Base-by-base conservation (phyloP, 495 filamentous ascomycete genomes). In the Terfezia claveryi region DNA sequence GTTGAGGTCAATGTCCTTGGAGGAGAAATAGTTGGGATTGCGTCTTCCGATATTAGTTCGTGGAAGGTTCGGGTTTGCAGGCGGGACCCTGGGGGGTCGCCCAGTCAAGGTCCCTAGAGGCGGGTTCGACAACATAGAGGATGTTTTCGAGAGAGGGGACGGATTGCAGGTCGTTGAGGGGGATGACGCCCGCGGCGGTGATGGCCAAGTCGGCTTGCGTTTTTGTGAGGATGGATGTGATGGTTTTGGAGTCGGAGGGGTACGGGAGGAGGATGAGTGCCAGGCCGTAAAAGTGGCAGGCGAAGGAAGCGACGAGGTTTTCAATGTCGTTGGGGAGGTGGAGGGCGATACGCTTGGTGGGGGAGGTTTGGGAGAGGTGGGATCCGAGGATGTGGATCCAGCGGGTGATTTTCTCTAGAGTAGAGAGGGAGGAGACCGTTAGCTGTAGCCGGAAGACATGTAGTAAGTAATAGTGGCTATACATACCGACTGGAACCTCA, bases 311-410 rank as follows among this genome's bases (percentile, higher is more conserved):
- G 27, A 74, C 78, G 49, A 98, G 70, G 52, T 92, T 78, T 68
- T 96, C 91, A 62, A 93, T 73, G 50, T 86, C 92, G 71, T 99
- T 95, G 3, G 87, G 87, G 27, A 96, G 76, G 67, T 91, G 92
- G 58, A 99, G 75, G 23, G 86, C 91, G 27, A 96, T 83, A 37
- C 77, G 80, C 64, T 80, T 80, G n/a, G 74, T 81, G 14, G 78
- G 77, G 56, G 81, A 74, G 10, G 68, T 61, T 57, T 80, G 74
- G 38, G 66, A 60, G 49, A 96, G 69, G 58, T 87, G 74, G 58
- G 78, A 72, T 56, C 91, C 91, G 56, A 96, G 79, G 9, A 92
- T 75, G 67, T 83, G 85, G 63, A 96, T 94, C 67, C 94, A 81
- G 55, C 80, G 79, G 0, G 82, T 89, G 17, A 95, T 67, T 51